Evolutionary conservation across 2,329 filamentous ascomycete genomes (phyloP).

Genomic region (Alternaria gaisen): DNA sequence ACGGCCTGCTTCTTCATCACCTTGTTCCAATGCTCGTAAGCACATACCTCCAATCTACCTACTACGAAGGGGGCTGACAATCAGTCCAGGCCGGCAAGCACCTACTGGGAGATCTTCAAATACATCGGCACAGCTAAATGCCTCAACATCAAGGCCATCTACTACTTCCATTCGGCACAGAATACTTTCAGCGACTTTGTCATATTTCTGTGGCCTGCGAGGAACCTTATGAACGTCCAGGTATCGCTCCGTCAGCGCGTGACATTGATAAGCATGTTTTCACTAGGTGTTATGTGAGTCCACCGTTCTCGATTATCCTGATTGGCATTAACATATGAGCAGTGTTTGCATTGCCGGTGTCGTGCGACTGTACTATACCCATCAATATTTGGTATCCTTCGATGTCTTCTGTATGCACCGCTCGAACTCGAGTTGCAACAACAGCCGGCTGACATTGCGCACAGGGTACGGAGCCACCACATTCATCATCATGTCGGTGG

Average conservation of each 20-base stretch:
- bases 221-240: slow-evolving; percentile 36
- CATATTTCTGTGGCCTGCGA: slow-evolving; percentile 44
- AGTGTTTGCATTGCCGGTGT: slow-evolving; percentile 45
- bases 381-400: slow-evolving; percentile 34
- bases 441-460: background rate
- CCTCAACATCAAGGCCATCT: slow-evolving; percentile 36
- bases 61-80: background rate
- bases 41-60: background rate
- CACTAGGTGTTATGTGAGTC: slow-evolving; percentile 39
- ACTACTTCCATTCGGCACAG: slow-evolving; percentile 34
- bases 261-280: slow-evolving; percentile 43
- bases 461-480: slow-evolving; percentile 38
- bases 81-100: slow-evolving; percentile 24
- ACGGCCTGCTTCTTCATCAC: slow-evolving; percentile 35
- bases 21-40: slow-evolving; percentile 44
- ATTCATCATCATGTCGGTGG: slow-evolving; percentile 40
- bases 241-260: slow-evolving; percentile 40
- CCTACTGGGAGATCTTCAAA: slow-evolving; percentile 40
- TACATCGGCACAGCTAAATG: slow-evolving; percentile 30
- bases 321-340: slow-evolving; percentile 33
- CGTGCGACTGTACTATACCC: slow-evolving; percentile 41
- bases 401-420: slow-evolving; percentile 40
- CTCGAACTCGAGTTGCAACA: background rate
- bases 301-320: background rate
- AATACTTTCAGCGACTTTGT: slow-evolving; percentile 45